Evolutionary conservation across 108 stramenopile species (phyloP).

Genomic region (Cyclotella kingstonii): DNA sequence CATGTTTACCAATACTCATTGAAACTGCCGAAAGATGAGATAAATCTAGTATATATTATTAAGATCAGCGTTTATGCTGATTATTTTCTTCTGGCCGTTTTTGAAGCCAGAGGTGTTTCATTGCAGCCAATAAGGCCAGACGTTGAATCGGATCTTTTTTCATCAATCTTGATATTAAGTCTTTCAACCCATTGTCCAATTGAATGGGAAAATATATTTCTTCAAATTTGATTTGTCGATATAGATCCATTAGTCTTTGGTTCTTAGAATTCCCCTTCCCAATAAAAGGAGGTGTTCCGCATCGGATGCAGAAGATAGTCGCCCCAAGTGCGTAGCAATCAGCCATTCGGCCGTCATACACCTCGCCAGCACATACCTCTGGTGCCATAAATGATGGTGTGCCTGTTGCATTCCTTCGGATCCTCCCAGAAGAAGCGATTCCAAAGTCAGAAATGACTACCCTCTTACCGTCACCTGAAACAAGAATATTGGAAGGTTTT

Average conservation of each 20-base stretch:
- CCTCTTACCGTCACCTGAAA: constrained; percentile 42
- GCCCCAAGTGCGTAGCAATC: constrained; percentile 77
- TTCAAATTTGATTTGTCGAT: constrained; percentile 51
- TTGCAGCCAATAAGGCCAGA: constrained; percentile 3
- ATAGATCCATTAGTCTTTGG: constrained; percentile 47
- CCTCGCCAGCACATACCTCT: constrained; percentile 40
- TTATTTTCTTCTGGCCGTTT: background rate
- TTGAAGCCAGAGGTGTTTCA: constrained; percentile 14
- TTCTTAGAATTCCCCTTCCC: constrained; percentile 34
- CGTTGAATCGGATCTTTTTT: constrained; percentile 38
- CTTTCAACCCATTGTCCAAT: constrained; percentile 3
- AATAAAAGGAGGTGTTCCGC: constrained; percentile 68
- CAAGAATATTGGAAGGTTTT: constrained; percentile 23
- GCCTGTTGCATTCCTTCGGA: constrained; percentile 42
- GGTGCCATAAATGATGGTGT: constrained; percentile 78
- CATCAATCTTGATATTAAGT: constrained; percentile 42
- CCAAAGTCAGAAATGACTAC: constrained; percentile 4
- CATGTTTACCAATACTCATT: no score
- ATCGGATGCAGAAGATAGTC: constrained; percentile 65
- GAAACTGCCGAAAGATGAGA: no score
- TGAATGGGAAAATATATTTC: constrained; percentile 46
- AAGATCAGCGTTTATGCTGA: no score
- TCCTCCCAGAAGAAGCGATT: constrained; percentile 4
- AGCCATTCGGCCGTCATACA: constrained; percentile 61
- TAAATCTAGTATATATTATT: no score